Percentiles rank a stretch among this genome's conserved stretches.
phyloP scores from a whole-genome alignment of 2,329 filamentous ascomycete species.

The Penicillium sclerotigenum region DNA sequence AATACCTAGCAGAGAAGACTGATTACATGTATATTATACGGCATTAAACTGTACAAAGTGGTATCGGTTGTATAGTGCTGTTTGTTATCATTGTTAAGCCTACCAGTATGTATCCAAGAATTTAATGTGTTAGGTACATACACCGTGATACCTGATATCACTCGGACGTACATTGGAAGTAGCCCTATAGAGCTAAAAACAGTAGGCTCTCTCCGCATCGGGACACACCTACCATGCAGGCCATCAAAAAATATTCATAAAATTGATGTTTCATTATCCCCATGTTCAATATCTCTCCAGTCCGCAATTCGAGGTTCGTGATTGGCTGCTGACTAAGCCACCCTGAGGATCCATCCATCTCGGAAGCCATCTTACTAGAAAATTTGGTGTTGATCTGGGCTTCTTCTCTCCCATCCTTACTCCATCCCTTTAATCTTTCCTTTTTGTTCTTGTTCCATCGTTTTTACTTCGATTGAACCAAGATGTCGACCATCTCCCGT shows the following conservation, averaged over 20 bases:
- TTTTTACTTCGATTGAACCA: constrained; percentile 43
- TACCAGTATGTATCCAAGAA: not conserved
- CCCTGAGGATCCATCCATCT: constrained; percentile 12
- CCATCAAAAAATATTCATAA: not conserved
- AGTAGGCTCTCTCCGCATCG: not conserved
- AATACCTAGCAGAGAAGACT: constrained; percentile 10
- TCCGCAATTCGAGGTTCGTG: constrained; percentile 29
- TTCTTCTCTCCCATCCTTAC: constrained; percentile 22
- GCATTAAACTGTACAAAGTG: not conserved
- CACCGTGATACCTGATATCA: not conserved
- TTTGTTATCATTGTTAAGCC: not conserved
- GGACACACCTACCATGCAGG: not conserved
- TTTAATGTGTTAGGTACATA: not conserved
- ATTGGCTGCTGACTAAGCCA: constrained; percentile 44
- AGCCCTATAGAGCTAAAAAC: not conserved
- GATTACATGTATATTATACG: not conserved
- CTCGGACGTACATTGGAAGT: not conserved
- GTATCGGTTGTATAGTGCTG: not conserved
- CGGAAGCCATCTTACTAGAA: constrained; percentile 26
- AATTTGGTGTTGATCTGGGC: constrained; percentile 32
- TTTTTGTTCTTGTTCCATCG: constrained; percentile 27
- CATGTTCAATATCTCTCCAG: not conserved
- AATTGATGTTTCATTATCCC: not conserved
- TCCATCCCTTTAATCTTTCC: constrained; percentile 28
- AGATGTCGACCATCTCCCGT: constrained; percentile 78